Conservation (phyloP, 2,329 filamentous ascomycete species). For the Fusarium penzigii region DNA sequence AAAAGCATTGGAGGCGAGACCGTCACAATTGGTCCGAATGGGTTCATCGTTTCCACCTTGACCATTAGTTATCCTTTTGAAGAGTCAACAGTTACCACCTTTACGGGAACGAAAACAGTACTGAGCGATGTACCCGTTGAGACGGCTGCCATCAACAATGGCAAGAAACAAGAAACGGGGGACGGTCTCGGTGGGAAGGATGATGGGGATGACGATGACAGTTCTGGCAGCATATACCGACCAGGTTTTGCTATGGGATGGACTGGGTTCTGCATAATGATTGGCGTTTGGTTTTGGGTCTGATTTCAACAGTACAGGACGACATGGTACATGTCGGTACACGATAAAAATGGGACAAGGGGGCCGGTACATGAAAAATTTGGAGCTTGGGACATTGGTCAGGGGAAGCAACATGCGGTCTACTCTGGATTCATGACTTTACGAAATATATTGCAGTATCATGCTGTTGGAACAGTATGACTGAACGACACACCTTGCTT, state of each 20-base stretch:
- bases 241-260: slow-evolving; percentile 20
- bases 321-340: neutral
- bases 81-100: slow-evolving; percentile 42
- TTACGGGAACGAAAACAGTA: slow-evolving; percentile 35
- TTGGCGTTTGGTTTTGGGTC: slow-evolving; percentile 41
- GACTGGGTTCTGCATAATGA: slow-evolving; percentile 39
- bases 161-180: slow-evolving; percentile 2
- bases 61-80: slow-evolving; percentile 49
- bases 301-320: slow-evolving; percentile 6
- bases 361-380: too few species aligned
- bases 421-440: too few species aligned
- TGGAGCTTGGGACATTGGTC: too few species aligned
- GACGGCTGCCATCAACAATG: slow-evolving; percentile 26
- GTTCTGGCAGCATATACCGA: slow-evolving; percentile 6
- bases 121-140: slow-evolving; percentile 23
- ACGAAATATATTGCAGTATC: too few species aligned
- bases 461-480: too few species aligned
- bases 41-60: slow-evolving; percentile 49
- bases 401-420: too few species aligned
- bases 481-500: too few species aligned
- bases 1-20: slow-evolving; percentile 51
- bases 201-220: slow-evolving; percentile 23
- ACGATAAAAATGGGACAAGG: neutral
- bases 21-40: slow-evolving; percentile 51
- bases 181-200: neutral